These are phyloP conservation scores for Huntiella decipiens DNA, from an alignment of 2,329 filamentous ascomycete species.

Conservation along the genomic window DNA sequence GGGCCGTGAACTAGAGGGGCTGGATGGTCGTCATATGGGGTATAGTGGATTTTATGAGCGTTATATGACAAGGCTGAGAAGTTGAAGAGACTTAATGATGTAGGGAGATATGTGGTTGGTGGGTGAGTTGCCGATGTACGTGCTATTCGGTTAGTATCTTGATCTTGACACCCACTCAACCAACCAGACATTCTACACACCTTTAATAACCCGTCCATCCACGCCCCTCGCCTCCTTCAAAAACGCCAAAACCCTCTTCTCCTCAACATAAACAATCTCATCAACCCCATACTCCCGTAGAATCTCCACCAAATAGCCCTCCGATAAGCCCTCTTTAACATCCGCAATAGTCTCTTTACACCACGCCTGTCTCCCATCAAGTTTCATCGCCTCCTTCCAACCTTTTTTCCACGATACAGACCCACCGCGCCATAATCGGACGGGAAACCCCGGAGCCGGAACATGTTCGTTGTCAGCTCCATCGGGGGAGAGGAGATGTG, in stretches of 20 bases:
- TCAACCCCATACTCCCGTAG: conserved; percentile 24
- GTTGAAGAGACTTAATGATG: conserved; percentile 58
- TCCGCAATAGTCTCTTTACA: conserved; percentile 29
- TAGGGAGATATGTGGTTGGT: conserved; percentile 14
- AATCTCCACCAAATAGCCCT: conserved; percentile 31
- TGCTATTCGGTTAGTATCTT: too few species aligned
- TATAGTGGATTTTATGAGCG: conserved; percentile 79
- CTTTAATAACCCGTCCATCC: conserved; percentile 14
- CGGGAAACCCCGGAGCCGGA: conserved; percentile 44
- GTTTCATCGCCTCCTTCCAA: conserved; percentile 16
- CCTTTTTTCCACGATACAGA: conserved; percentile 34
- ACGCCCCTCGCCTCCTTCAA: conserved; percentile 21
- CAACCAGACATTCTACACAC: conserved; percentile 12
- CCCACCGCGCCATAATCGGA: conserved; percentile 82
- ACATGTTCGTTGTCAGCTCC: conserved; percentile 68
- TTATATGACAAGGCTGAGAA: conserved; percentile 88
- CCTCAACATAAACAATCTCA: conserved; percentile 20
- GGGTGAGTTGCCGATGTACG: too few species aligned
- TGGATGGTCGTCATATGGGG: conserved; percentile 53
- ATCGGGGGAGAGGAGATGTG: conserved; percentile 50
- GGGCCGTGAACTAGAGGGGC: conserved; percentile 75
- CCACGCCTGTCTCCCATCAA: conserved; percentile 22
- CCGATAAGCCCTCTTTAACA: conserved; percentile 18
- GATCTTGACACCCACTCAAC: too few species aligned
- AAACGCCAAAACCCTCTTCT: conserved; percentile 34